Percentiles rank a stretch among this genome's conserved stretches.
phyloP scores from a whole-genome alignment of 306 rosid species.

The Mimosa pudica region DNA sequence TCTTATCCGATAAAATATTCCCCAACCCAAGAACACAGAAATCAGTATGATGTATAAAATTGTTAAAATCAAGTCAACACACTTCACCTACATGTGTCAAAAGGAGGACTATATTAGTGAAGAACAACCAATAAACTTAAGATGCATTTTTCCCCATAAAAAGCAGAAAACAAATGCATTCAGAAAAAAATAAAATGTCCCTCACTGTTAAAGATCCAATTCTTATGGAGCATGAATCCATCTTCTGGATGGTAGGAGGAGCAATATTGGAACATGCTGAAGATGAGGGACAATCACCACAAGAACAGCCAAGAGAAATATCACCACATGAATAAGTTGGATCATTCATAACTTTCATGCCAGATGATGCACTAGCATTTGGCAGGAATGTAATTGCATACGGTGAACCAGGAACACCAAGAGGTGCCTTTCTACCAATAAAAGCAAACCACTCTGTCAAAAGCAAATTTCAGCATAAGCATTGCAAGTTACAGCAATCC shows the following conservation, averaged over 20 bases:
- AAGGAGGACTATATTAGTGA: slow-evolving; percentile 41
- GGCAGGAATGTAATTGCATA: slow-evolving; percentile 69
- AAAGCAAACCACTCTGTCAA: slow-evolving; percentile 91
- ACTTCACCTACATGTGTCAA: slow-evolving; percentile 70
- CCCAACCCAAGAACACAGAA: slow-evolving; percentile 83
- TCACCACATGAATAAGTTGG: slow-evolving; percentile 92
- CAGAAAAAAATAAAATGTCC: slow-evolving; percentile 30
- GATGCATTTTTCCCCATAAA: slow-evolving; percentile 16
- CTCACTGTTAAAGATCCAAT: slow-evolving; percentile 84
- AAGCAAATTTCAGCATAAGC: slow-evolving; percentile 38
- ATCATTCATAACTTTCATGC: slow-evolving; percentile 90
- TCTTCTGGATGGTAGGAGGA: slow-evolving; percentile 50
- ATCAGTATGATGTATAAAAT: slow-evolving; percentile 66
- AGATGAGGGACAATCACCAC: slow-evolving; percentile 95
- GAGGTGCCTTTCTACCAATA: slow-evolving; percentile 76
- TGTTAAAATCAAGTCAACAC: slow-evolving; percentile 70
- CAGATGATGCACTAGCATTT: slow-evolving; percentile 56
- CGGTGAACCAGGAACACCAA: slow-evolving; percentile 72
- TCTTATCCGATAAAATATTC: slow-evolving; percentile 58
- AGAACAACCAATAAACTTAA: slow-evolving; percentile 23
- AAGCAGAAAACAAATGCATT: slow-evolving; percentile 33
- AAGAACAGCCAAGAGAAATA: slow-evolving; percentile 90
- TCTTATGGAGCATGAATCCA: slow-evolving; percentile 71
- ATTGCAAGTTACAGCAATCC: slow-evolving; percentile 24
- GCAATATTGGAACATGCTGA: slow-evolving; percentile 71